Conservation (phyloP, 371 early-diverging fungal species). For the Zychaea mexicana region DNA sequence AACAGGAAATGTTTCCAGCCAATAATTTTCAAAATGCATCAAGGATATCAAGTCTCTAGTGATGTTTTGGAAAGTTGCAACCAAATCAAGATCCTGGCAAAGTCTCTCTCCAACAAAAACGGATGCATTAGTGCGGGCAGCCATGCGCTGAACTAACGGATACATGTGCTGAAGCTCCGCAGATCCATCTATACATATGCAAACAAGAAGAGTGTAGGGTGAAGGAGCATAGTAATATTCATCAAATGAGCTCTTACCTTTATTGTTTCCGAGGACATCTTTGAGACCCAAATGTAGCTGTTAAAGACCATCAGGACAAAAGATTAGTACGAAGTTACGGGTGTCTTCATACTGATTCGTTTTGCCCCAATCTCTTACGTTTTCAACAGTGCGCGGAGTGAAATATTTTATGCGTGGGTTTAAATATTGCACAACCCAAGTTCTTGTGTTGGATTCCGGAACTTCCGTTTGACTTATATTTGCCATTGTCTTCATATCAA, state of each 20-base stretch:
- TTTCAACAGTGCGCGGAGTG: constrained; percentile 9
- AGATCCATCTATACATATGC: not conserved
- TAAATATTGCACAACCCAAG: constrained; percentile 6
- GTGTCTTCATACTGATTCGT: not conserved
- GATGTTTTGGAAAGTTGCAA: constrained; percentile 20
- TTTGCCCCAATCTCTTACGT: not conserved
- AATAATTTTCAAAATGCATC: not conserved
- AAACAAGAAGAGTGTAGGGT: not conserved
- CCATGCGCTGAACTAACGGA: constrained; percentile 12
- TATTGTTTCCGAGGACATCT: too few species aligned
- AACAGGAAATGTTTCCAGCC: constrained; percentile 12
- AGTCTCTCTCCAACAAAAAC: constrained; percentile 19
- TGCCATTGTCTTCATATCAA: too few species aligned
- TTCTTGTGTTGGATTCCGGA: too few species aligned
- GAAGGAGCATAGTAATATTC: too few species aligned
- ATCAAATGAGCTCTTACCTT: too few species aligned
- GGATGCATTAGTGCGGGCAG: constrained; percentile 17
- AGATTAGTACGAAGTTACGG: not conserved
- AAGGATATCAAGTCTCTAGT: constrained; percentile 8
- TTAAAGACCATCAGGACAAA: not conserved
- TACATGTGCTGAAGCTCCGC: constrained; percentile 7
- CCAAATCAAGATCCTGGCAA: constrained; percentile 10
- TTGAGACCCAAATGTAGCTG: too few species aligned
- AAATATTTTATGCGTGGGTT: constrained; percentile 5
- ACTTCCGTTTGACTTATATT: too few species aligned